Evolutionary conservation across 495 filamentous ascomycete species (phyloP).

Genomic region (Podospora bellae-mahoneyi): DNA sequence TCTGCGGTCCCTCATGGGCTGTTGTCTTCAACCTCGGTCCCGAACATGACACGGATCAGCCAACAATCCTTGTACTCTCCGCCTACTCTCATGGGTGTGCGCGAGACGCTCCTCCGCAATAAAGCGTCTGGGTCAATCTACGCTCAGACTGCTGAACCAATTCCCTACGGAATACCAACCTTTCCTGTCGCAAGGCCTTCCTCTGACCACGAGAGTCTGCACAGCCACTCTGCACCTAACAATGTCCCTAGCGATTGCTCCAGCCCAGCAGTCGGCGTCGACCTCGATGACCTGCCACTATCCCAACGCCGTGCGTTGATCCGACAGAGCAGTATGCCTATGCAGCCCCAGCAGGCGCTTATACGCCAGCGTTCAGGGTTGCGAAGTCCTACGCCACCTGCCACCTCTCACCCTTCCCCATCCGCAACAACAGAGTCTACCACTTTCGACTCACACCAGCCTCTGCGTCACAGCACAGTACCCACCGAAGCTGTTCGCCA

Average conservation of each 20-base stretch:
- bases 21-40: conserved; percentile 18
- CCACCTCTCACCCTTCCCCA: conserved; percentile 6
- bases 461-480: conserved; percentile 41
- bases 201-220: conserved; percentile 32
- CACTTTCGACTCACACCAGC: conserved; percentile 57
- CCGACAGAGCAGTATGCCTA: conserved; percentile 39
- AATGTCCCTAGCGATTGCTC: conserved; percentile 28
- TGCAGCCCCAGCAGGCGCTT: conserved; percentile 12
- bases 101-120: conserved; percentile 57
- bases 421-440: conserved; percentile 28
- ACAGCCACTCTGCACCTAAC: conserved; percentile 11
- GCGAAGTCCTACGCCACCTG: conserved; percentile 22
- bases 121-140: conserved; percentile 34
- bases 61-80: conserved; percentile 38
- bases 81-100: conserved; percentile 59
- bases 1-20: conserved; percentile 10
- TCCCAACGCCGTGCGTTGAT: conserved; percentile 61
- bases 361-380: not conserved
- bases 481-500: conserved; percentile 50
- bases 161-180: conserved; percentile 21
- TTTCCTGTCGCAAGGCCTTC: conserved; percentile 27
- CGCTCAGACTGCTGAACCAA: conserved; percentile 20
- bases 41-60: conserved; percentile 30
- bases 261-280: conserved; percentile 18
- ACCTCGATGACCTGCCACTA: conserved; percentile 69